These are phyloP conservation scores for Rugonectria rugulosa DNA, from an alignment of 2,329 filamentous ascomycete genomes.

Conservation along the genomic window DNA sequence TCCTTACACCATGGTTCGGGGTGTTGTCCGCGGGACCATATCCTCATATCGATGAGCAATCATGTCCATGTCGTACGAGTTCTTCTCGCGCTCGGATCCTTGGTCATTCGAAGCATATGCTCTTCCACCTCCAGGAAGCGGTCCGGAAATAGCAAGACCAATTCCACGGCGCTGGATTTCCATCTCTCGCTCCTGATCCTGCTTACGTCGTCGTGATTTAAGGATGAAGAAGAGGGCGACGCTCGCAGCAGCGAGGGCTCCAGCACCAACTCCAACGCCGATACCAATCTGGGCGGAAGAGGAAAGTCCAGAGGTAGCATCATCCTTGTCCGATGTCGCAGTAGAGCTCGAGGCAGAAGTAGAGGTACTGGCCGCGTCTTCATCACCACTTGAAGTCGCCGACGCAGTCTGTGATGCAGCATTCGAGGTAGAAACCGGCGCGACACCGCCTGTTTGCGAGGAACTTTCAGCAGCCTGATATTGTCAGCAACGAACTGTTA, in stretches of 20 bases:
- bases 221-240: conserved; percentile 48
- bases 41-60: conserved; percentile 65
- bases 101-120: conserved; percentile 47
- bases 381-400: conserved; percentile 21
- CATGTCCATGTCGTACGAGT: conserved; percentile 57
- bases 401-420: conserved; percentile 22
- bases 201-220: conserved; percentile 41
- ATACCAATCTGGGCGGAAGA: conserved; percentile 57
- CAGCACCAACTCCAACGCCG: conserved; percentile 54
- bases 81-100: conserved; percentile 47
- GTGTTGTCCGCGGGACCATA: conserved; percentile 61
- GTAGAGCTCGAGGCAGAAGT: conserved; percentile 14
- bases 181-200: conserved; percentile 33
- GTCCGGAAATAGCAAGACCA: conserved; percentile 57
- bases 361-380: conserved; percentile 26
- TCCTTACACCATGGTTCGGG: conserved; percentile 52
- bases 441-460: conserved; percentile 21
- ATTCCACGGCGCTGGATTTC: conserved; percentile 35
- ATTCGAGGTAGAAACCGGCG: not conserved
- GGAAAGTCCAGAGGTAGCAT: conserved; percentile 31
- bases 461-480: conserved; percentile 10
- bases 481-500: conserved; percentile 17
- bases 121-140: conserved; percentile 56
- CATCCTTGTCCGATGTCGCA: conserved; percentile 16
- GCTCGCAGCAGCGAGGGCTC: conserved; percentile 49